Evolutionary conservation across 768 basidiomycete species (phyloP).

Genomic region (Mycena chlorophos): DNA sequence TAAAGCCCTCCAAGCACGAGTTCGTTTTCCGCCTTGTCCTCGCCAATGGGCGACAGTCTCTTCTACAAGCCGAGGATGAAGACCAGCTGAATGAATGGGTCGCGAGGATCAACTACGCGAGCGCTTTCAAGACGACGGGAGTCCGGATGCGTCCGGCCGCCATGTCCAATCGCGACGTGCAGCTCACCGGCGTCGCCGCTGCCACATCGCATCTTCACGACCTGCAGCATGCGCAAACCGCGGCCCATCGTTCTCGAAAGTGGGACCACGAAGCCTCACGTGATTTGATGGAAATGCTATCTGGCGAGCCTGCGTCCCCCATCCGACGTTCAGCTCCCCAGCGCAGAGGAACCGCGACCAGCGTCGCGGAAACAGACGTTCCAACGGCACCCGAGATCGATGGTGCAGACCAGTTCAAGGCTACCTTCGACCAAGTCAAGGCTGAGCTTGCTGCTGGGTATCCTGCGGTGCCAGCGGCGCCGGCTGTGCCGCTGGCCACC

Average conservation of each 20-base stretch:
- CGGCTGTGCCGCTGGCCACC: conserved; percentile 16
- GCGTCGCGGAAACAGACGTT: conserved; percentile 38
- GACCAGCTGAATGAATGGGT: conserved; percentile 89
- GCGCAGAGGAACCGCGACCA: conserved; percentile 33
- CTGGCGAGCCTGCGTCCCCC: conserved; percentile 29
- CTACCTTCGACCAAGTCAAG: conserved; percentile 85
- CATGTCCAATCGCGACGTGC: conserved; percentile 68
- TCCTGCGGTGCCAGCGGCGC: conserved; percentile 26
- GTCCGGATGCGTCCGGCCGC: conserved; percentile 76
- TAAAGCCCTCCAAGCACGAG: conserved; percentile 45
- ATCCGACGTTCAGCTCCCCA: conserved; percentile 26
- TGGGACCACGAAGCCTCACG: conserved; percentile 48
- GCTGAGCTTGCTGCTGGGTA: conserved; percentile 69
- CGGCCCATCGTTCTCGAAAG: conserved; percentile 28
- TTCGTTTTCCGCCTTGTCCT: conserved; percentile 78
- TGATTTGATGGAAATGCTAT: conserved; percentile 44
- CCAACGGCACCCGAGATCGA: conserved; percentile 57
- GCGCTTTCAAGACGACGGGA: conserved; percentile 83
- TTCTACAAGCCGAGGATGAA: conserved; percentile 72
- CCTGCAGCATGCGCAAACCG: conserved; percentile 40
- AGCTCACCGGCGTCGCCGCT: conserved; percentile 81
- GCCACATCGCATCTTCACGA: conserved; percentile 82
- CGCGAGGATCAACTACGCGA: conserved; percentile 88
- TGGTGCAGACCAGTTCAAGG: conserved; percentile 68
- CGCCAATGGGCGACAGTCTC: conserved; percentile 75